Evolutionary conservation across 1,284 basidiomycete genomes (phyloP).

Genomic region (Mycosarcoma maydis): DNA sequence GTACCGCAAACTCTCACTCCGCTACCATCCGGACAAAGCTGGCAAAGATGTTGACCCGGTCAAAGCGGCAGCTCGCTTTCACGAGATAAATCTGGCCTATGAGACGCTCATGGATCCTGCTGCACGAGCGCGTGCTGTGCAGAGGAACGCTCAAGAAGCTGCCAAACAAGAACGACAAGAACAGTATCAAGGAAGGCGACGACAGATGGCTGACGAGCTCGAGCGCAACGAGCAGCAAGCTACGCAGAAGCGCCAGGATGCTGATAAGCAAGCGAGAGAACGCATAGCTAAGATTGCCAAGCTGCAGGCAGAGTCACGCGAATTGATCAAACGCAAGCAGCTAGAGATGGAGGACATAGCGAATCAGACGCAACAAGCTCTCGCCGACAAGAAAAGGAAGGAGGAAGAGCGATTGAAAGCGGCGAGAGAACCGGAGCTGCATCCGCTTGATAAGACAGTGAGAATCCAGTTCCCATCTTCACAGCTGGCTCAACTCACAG

Average conservation of each 20-base stretch:
- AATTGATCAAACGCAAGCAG: constrained; percentile 39
- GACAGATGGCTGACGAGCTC: constrained; percentile 82
- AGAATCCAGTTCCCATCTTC: constrained; percentile 55
- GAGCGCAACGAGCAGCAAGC: constrained; percentile 80
- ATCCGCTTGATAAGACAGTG: constrained; percentile 52
- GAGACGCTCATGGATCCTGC: constrained; percentile 84
- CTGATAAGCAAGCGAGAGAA: constrained; percentile 47
- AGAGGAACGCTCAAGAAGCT: constrained; percentile 77
- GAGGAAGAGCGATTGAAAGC: constrained; percentile 29
- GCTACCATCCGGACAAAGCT: constrained; percentile 61
- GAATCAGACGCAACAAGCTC: constrained; percentile 8
- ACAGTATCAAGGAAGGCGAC: constrained; percentile 80
- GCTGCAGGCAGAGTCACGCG: constrained; percentile 40
- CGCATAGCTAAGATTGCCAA: constrained; percentile 25
- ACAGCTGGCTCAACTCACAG: constrained; percentile 34
- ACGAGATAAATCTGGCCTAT: constrained; percentile 84
- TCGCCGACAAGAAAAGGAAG: constrained; percentile 7
- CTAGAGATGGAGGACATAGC: constrained; percentile 36
- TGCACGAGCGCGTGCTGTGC: constrained; percentile 83
- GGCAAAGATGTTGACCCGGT: constrained; percentile 56
- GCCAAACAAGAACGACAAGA: constrained; percentile 79
- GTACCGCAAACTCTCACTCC: constrained; percentile 68
- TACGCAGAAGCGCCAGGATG: constrained; percentile 72
- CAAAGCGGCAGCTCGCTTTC: constrained; percentile 78
- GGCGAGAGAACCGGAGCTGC: constrained; percentile 30